Evolutionary conservation across 352 stramenopile genomes (phyloP).

Genomic region (Globisporangium spiculum): DNA sequence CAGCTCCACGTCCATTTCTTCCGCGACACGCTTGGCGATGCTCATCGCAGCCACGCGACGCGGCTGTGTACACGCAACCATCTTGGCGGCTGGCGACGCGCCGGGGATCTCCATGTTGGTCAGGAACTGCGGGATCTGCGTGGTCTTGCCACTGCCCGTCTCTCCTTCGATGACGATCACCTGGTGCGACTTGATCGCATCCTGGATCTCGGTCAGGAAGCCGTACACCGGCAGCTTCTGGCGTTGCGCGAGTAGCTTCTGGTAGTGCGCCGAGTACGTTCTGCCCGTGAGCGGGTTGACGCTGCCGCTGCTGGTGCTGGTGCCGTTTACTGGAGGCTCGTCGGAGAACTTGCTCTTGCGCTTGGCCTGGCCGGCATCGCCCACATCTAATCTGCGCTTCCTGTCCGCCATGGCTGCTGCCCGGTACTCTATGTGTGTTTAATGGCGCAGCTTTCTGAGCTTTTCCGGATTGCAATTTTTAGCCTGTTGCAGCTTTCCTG

Average conservation of each 20-base stretch:
- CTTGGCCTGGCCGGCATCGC: slow-evolving; percentile 48
- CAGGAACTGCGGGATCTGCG: slow-evolving; percentile 95
- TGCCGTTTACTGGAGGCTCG: slow-evolving; percentile 23
- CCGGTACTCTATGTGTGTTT: background rate
- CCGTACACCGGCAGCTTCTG: slow-evolving; percentile 97
- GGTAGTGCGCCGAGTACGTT: slow-evolving; percentile 91
- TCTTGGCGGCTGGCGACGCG: slow-evolving; percentile 54
- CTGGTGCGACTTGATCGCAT: slow-evolving; percentile 92
- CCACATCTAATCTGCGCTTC: slow-evolving; percentile 67
- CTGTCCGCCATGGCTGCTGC: slow-evolving; percentile 44
- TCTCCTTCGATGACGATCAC: slow-evolving; percentile 98
- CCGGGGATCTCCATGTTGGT: slow-evolving; percentile 71
- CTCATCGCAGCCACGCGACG: slow-evolving; percentile 97
- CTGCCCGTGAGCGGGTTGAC: slow-evolving; percentile 92
- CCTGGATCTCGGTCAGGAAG: slow-evolving; percentile 97
- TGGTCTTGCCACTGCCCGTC: slow-evolving; percentile 97
- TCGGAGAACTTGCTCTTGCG: slow-evolving; percentile 84
- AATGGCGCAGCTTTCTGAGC: background rate
- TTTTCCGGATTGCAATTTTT: slow-evolving; percentile 9
- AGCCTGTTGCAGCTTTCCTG: slow-evolving; percentile 12
- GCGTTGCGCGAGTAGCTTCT: slow-evolving; percentile 89
- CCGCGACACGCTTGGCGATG: slow-evolving; percentile 96
- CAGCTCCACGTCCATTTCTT: slow-evolving; percentile 98
- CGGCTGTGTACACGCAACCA: slow-evolving; percentile 97
- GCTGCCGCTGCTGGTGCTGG: background rate